phyloP scores from a whole-genome alignment of 805 yeast genomes.

The Starmerella asiatica region DNA sequence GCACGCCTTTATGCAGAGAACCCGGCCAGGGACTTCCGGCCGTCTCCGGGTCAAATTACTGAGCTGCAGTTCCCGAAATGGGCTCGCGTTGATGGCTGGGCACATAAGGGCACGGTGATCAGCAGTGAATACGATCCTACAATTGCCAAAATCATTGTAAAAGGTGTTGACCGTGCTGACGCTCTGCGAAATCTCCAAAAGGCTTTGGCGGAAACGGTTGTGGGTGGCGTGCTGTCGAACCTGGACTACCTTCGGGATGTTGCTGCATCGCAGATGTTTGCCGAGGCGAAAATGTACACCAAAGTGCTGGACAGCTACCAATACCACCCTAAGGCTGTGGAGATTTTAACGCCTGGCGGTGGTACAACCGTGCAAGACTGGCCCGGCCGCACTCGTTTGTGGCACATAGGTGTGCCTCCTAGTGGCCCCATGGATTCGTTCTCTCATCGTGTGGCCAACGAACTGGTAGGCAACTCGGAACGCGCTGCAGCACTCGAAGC shows the following conservation, averaged over 20 bases:
- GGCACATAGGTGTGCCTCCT: conserved; percentile 95
- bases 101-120: conserved; percentile 68
- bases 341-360: conserved; percentile 78
- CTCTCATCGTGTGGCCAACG: conserved; percentile 78
- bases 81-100: conserved; percentile 96
- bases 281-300: conserved; percentile 69
- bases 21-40: conserved; percentile 87
- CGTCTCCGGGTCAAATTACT: conserved; percentile 88
- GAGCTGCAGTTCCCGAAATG: conserved; percentile 74
- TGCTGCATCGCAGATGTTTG: conserved; percentile 74
- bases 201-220: conserved; percentile 76
- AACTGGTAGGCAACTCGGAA: conserved; percentile 74
- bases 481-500: conserved; percentile 82
- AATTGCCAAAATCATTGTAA: conserved; percentile 88
- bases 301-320: conserved; percentile 72
- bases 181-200: conserved; percentile 62
- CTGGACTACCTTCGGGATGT: conserved; percentile 78
- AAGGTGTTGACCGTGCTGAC: conserved; percentile 77
- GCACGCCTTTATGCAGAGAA: conserved; percentile 94
- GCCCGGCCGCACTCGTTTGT: conserved; percentile 73
- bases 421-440: conserved; percentile 97
- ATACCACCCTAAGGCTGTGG: conserved; percentile 74
- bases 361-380: conserved; percentile 94
- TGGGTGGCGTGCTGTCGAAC: conserved; percentile 80
- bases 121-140: conserved; percentile 96